Evolutionary conservation across 148 eudicot species (phyloP).

Genomic region (Euryodendron excelsum): DNA sequence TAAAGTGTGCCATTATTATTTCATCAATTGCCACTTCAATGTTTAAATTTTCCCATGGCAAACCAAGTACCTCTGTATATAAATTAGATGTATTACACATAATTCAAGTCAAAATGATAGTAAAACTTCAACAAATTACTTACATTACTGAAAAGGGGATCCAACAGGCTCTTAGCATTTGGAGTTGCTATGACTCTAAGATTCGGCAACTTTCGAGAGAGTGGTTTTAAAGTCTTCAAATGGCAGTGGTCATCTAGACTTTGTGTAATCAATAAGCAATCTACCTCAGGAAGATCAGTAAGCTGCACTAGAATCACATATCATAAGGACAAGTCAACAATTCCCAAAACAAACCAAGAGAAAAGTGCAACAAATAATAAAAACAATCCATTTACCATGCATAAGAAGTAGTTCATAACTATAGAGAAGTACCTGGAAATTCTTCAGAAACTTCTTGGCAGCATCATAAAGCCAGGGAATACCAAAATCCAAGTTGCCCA

Average conservation of each 20-base stretch:
- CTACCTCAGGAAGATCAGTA: constrained; percentile 80
- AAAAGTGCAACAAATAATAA: not conserved
- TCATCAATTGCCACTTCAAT: not conserved
- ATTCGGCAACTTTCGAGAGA: constrained; percentile 67
- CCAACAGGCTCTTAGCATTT: constrained; percentile 69
- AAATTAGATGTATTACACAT: too few relatives aligned
- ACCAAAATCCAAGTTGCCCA: constrained; percentile 94
- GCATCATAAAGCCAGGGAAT: constrained; percentile 96
- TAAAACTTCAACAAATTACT: constrained; percentile 21
- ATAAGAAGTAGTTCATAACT: not conserved
- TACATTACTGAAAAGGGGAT: constrained; percentile 77
- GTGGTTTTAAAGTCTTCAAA: constrained; percentile 80
- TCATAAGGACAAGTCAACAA: constrained; percentile 8
- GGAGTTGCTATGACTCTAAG: constrained; percentile 82
- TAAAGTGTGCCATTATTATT: not conserved
- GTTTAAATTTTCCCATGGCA: not conserved
- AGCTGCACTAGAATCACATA: constrained; percentile 56
- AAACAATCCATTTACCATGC: not conserved
- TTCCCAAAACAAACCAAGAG: not conserved
- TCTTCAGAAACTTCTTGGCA: constrained; percentile 75
- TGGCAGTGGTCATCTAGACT: constrained; percentile 98
- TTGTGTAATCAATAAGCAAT: constrained; percentile 88
- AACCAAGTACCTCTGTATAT: not conserved
- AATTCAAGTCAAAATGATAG: not conserved
- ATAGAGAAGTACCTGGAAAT: constrained; percentile 53